phyloP scores from a whole-genome alignment of 2,329 filamentous ascomycete genomes.

The Lecanicillium sp. region DNA sequence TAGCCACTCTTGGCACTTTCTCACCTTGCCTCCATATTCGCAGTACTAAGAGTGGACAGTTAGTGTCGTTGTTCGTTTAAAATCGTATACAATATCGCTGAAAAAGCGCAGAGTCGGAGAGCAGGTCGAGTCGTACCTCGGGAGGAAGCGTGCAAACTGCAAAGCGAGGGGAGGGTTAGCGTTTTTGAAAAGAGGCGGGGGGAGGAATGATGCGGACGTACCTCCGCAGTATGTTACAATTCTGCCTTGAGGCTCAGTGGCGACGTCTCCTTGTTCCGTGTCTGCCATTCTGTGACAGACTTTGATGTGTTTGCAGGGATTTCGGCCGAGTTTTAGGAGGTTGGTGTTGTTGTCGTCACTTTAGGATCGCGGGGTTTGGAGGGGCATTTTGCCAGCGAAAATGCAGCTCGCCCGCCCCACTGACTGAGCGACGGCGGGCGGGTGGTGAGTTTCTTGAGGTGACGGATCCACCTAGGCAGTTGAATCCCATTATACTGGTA shows the following conservation, averaged over 20 bases:
- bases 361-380: conserved; percentile 9
- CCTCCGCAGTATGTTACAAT: conserved; percentile 50
- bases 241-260: conserved; percentile 40
- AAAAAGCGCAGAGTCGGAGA: neutral
- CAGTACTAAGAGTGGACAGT: conserved; percentile 65
- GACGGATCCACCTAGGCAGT: too few species aligned
- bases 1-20: conserved; percentile 97
- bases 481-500: too few species aligned
- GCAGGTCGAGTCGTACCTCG: conserved; percentile 38
- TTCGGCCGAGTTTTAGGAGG: too few species aligned
- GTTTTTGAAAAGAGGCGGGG: neutral
- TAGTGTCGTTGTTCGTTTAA: conserved; percentile 12
- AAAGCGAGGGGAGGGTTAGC: conserved; percentile 6
- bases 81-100: too few species aligned
- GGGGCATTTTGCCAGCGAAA: conserved; percentile 2
- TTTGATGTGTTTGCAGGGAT: conserved; percentile 1
- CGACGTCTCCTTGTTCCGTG: conserved; percentile 35
- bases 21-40: conserved; percentile 93
- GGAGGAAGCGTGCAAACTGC: conserved; percentile 57
- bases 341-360: neutral
- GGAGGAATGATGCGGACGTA: conserved; percentile 26
- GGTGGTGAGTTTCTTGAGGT: too few species aligned
- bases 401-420: too few species aligned
- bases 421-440: too few species aligned
- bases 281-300: conserved; percentile 40